Evolutionary conservation across 208 protist species (phyloP).

Genomic region (Wallacemonas sp.): DNA sequence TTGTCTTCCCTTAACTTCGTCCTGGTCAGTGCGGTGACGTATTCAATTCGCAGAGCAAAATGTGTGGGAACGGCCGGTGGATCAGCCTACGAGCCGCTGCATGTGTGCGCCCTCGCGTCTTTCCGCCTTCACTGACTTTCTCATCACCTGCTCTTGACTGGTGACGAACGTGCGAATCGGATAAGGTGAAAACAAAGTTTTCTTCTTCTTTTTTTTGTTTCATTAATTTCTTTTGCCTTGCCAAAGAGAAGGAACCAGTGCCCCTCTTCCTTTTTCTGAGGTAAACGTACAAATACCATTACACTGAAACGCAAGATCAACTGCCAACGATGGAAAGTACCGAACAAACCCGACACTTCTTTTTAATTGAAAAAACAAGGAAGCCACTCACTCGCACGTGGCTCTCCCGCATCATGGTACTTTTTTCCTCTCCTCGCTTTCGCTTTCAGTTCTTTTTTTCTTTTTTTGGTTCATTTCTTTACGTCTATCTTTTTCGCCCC

Average conservation of each 20-base stretch:
- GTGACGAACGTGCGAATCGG: background rate
- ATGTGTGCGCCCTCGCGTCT: too few relatives aligned
- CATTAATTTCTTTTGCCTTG: background rate
- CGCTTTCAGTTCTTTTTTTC: background rate
- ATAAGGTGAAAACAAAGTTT: background rate
- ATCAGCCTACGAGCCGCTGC: too few relatives aligned
- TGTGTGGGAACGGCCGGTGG: too few relatives aligned
- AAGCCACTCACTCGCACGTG: background rate
- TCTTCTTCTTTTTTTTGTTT: conserved; percentile 10
- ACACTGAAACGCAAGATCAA: too few relatives aligned
- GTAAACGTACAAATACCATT: background rate
- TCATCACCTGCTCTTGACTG: conserved; percentile 3
- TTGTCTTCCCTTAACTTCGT: background rate
- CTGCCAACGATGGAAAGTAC: too few relatives aligned
- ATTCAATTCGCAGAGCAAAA: too few relatives aligned
- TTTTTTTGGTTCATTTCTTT: background rate
- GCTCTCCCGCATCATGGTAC: background rate
- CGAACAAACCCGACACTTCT: background rate
- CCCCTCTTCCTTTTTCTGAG: background rate
- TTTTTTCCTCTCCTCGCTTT: background rate
- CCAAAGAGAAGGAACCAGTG: background rate
- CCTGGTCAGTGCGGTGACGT: background rate
- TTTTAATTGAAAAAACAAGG: background rate
- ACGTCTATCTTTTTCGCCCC: background rate
- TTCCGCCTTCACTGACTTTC: background rate